phyloP scores from a whole-genome alignment of 2,329 filamentous ascomycete genomes.

The Hymenoscyphus repandus region DNA sequence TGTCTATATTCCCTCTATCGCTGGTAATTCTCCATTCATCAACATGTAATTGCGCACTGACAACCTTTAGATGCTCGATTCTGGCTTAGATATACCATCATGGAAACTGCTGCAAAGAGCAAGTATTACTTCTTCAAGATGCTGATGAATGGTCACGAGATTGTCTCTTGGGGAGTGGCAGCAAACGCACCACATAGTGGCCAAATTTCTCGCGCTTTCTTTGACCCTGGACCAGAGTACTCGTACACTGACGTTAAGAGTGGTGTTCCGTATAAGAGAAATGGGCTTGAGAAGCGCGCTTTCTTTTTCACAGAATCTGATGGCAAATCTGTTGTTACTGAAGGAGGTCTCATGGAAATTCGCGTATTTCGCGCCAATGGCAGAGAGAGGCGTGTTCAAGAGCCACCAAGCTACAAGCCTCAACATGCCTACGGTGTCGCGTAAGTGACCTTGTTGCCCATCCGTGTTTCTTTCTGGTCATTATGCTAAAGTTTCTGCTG shows the following conservation, averaged over 20 bases:
- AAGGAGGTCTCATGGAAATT: constrained; percentile 52
- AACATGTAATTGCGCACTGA: constrained; percentile 4
- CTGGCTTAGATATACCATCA: constrained; percentile 44
- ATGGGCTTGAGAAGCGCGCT: constrained; percentile 43
- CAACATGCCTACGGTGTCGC: constrained; percentile 48
- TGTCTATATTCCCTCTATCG: constrained; percentile 51
- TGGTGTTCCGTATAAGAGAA: constrained; percentile 30
- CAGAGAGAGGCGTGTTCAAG: constrained; percentile 39
- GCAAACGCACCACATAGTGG: constrained; percentile 36
- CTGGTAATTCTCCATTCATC: constrained; percentile 36
- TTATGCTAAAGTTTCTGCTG: neutral
- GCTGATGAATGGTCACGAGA: constrained; percentile 46
- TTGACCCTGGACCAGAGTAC: constrained; percentile 41
- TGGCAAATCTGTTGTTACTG: constrained; percentile 26
- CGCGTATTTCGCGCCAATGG: constrained; percentile 47
- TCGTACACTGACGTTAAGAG: constrained; percentile 35
- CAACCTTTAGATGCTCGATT: constrained; percentile 43
- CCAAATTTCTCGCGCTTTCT: constrained; percentile 42
- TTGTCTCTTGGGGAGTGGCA: constrained; percentile 47
- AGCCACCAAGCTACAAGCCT: constrained; percentile 39
- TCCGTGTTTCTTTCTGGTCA: neutral
- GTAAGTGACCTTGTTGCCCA: constrained; percentile 35
- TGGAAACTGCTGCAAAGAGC: constrained; percentile 26
- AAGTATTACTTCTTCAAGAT: constrained; percentile 50
- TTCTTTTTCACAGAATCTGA: constrained; percentile 41